Base-by-base conservation (phyloP, 1,139 yeast species). In the Suhomyces choctaworum region DNA sequence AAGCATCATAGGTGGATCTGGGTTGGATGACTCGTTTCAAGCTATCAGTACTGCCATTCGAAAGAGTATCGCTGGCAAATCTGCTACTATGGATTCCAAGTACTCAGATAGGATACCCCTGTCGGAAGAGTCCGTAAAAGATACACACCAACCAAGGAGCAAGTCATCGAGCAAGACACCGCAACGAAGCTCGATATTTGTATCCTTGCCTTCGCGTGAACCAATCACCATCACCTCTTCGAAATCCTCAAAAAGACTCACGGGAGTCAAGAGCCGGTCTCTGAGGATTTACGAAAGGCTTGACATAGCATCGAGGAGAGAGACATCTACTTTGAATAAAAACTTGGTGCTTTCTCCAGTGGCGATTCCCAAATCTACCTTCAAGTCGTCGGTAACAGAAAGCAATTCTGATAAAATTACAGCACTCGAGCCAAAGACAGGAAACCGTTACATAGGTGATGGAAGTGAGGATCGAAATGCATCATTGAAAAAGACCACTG, bases 21-120 rank as follows among this genome's bases (percentile, higher is more conserved):
- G 48, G n/a, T 28, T 37, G 16, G 56, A 56, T 29, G 47, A 44
- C 34, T 54, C 60, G 8, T 56, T 56, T 31, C 66, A 62, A 38
- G 70, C 70, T 3, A 66, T 66, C 16, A 61, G 69, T 36, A 59
- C 62, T 4, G 69, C 70, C 4, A 64, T 66, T 7, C 43, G 71
- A 7, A 66, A 64, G 39, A 66, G 70, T 35, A 61, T 63, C 12
- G 70, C 71, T 1, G 68, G 61, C 15, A 62, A 60, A 39, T 42
- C 60, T 2, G 25, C 36, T 7, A 31, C 20, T 4, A 9, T 23
- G 16, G 31, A 32, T 10, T 17, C 7, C 14, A 15, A n/a, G 4
- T 15, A 27, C 3, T 16, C 23, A 13, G 15, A 12, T 11, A n/a
- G 11, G 23, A 17, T 6, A 7, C 9, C 5, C 23, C 17, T 4